Percentiles rank a stretch among this genome's conserved stretches.
Conservation (phyloP, 2,329 filamentous ascomycete genomes). For the Beauveria brongniartii region DNA sequence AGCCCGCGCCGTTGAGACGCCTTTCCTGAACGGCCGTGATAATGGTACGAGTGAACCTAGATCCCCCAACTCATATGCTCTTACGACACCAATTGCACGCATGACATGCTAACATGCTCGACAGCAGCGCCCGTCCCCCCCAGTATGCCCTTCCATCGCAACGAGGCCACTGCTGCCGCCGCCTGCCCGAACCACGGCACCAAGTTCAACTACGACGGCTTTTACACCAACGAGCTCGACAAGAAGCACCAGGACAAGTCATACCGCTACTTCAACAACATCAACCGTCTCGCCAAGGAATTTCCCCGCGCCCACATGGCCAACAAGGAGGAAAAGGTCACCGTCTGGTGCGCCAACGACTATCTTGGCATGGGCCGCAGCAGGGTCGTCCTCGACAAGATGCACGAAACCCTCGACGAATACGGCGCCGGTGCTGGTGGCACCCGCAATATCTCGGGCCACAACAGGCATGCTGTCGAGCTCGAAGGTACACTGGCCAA, state of each 20-base stretch:
- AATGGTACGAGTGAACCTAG: constrained; percentile 33
- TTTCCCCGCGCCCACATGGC: constrained; percentile 93
- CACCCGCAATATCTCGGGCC: constrained; percentile 94
- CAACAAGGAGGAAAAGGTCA: constrained; percentile 73
- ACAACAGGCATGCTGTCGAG: constrained; percentile 87
- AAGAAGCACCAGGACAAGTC: constrained; percentile 99
- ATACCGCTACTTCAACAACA: constrained; percentile 99
- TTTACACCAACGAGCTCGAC: constrained; percentile 81
- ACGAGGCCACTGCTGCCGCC: constrained; percentile 9
- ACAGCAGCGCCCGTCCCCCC: constrained; percentile 18
- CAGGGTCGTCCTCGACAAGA: constrained; percentile 72
- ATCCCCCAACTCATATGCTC: neutral
- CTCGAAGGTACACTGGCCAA: constrained; percentile 77
- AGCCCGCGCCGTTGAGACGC: constrained; percentile 65
- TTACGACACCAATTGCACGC: neutral
- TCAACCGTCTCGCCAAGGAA: constrained; percentile 93
- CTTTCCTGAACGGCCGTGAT: constrained; percentile 39
- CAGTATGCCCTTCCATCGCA: constrained; percentile 16
- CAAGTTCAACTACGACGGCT: constrained; percentile 84
- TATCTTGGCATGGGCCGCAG: constrained; percentile 98
- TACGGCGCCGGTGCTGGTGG: constrained; percentile 94
- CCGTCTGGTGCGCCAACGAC: constrained; percentile 98
- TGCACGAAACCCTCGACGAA: constrained; percentile 91
- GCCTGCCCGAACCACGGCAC: constrained; percentile 17
- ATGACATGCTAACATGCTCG: constrained; percentile 6